Evolutionary conservation across 2,329 filamentous ascomycete species (phyloP), one percentile per base, ranked within the genome.

Genomic region (Alternaria sp.): DNA sequence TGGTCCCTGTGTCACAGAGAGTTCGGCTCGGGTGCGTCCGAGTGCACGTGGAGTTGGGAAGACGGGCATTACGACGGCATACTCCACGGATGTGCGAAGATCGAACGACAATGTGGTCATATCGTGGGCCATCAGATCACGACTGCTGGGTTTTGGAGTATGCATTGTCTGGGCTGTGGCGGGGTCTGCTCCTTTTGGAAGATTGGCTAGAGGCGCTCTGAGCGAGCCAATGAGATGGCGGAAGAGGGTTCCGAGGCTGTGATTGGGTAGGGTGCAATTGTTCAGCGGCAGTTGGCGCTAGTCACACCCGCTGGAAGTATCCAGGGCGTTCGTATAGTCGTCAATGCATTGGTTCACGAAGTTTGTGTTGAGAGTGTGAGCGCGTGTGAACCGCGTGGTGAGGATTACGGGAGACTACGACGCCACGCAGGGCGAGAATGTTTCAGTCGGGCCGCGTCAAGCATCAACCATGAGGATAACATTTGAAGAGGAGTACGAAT

Each of bases 191-290:
- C 68, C 60, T 69, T 68, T 71, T 66, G 67, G 69, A 62, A 59
- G 30, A 57, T 40, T 54, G 44, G 56, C 65, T 64, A 57, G 67
- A 70, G 71, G 75, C 74, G 75, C 69, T 63, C 60, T 36, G 60
- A 50, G 30, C 51, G 25, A 67, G 61, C 77, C 74, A 79, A 78
- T 79, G 61, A 62, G 46, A 50, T 21, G 62, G 66, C 19, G 12
- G 55, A 57, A 62, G 52, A 58, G 64, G 67, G 61, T 17, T 56
- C 64, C 59, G 61, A 21, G 55, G 56, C 49, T 61, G 54, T 76
- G 72, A 76, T 77, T 76, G 63, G 74, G 58, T 49, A 69, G 59
- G 60, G 65, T 17, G 40, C 25, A 54, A 56, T 50, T 66, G 59
- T 40, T 45, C 44, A 59, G 62, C 36, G 65, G 66, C 52, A 61